phyloP scores from a whole-genome alignment of 2,329 filamentous ascomycete species.

The Furcasterigmium sp. region DNA sequence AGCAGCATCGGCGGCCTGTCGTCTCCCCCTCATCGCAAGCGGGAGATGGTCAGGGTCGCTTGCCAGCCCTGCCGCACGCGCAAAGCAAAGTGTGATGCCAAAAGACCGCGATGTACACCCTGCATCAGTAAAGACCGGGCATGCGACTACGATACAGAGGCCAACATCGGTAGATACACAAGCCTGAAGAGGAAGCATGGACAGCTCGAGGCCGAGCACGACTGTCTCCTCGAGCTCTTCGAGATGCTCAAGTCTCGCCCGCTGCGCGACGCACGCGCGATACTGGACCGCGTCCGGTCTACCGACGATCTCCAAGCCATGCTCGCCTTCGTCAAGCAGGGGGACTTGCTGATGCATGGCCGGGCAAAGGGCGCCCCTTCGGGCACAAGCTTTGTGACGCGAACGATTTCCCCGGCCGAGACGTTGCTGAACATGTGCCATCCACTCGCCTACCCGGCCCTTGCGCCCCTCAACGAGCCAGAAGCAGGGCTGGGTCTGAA shows the following conservation, averaged over 20 bases:
- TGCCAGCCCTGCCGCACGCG: constrained; percentile 15
- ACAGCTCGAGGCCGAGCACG: neutral
- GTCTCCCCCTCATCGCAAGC: neutral
- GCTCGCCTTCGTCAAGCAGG: neutral
- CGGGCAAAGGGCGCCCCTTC: neutral
- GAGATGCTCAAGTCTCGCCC: neutral
- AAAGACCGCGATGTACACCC: neutral
- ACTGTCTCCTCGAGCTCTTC: neutral
- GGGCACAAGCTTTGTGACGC: neutral
- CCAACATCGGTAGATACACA: neutral
- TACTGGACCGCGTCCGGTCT: neutral
- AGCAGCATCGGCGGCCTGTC: neutral
- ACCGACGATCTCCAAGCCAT: neutral
- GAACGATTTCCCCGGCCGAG: neutral
- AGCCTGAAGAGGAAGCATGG: neutral
- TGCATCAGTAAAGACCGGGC: neutral
- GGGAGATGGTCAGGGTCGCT: constrained; percentile 5
- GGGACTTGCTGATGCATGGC: neutral
- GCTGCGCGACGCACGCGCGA: neutral
- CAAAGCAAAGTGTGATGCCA: constrained; percentile 12
- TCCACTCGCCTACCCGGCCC: neutral
- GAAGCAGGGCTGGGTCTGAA: neutral
- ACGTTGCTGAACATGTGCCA: neutral
- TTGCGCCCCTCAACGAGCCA: neutral
- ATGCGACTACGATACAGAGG: neutral